A percentile compares a stretch with the other conserved stretches of the same genome.
phyloP scores from a whole-genome alignment of 345 rosid species.

The Clarkia xantiana region DNA sequence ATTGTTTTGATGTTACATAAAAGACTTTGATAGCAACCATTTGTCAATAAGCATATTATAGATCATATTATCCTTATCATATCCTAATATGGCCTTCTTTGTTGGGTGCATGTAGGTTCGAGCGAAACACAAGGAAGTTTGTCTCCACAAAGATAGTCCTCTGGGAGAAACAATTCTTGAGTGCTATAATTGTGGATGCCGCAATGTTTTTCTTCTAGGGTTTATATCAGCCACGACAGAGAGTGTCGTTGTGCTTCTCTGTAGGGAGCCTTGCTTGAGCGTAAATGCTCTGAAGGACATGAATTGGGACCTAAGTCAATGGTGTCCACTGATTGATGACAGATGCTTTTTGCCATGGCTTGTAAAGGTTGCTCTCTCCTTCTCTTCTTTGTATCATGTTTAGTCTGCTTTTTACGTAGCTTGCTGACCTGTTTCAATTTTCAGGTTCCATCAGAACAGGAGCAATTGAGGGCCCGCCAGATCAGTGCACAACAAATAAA shows the following conservation, averaged over 20 bases:
- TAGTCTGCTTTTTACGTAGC: slow-evolving; percentile 3
- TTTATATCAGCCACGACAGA: slow-evolving; percentile 97
- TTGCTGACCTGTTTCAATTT: slow-evolving; percentile 13
- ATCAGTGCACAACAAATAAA: slow-evolving; percentile 98
- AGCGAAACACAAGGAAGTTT: slow-evolving; percentile 98
- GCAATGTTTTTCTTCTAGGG: slow-evolving; percentile 97
- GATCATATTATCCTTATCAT: neutral
- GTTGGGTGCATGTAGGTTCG: slow-evolving; percentile 45
- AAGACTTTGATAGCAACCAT: too few species aligned
- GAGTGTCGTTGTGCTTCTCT: slow-evolving; percentile 96
- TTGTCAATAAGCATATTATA: too few species aligned
- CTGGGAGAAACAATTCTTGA: slow-evolving; percentile 97
- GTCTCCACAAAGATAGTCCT: slow-evolving; percentile 99
- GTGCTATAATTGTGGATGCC: slow-evolving; percentile 97
- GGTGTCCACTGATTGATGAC: slow-evolving; percentile 99
- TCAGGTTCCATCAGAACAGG: slow-evolving; percentile 97
- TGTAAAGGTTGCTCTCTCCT: slow-evolving; percentile 58
- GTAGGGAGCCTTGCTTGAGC: slow-evolving; percentile 96
- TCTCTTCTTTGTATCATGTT: neutral
- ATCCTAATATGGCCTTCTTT: neutral
- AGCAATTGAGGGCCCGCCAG: slow-evolving; percentile 97
- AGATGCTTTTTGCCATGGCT: slow-evolving; percentile 99
- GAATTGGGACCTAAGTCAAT: slow-evolving; percentile 99
- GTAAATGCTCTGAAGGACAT: slow-evolving; percentile 98
- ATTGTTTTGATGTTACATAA: too few species aligned